These are phyloP conservation scores for Claviceps sorghi DNA, from an alignment of 2,329 filamentous ascomycete species.

Conservation along the genomic window DNA sequence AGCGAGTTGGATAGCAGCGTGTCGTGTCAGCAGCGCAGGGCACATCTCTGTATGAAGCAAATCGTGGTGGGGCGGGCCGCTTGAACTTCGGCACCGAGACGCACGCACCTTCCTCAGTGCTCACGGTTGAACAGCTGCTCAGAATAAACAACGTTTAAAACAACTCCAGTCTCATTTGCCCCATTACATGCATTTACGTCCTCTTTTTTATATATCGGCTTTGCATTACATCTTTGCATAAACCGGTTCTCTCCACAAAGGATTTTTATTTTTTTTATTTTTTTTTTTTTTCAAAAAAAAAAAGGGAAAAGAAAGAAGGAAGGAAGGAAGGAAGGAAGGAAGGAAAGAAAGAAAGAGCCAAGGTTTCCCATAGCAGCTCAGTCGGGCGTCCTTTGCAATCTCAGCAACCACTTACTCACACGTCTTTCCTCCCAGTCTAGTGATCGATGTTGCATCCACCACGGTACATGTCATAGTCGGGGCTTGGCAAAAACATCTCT, in stretches of 20 bases:
- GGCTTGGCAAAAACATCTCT: background rate
- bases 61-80: background rate
- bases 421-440: background rate
- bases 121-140: background rate
- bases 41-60: background rate
- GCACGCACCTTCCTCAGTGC: background rate
- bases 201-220: too few species aligned
- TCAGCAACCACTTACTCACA: background rate
- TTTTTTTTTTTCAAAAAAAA: too few species aligned
- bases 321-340: too few species aligned
- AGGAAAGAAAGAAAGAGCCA: background rate
- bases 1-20: background rate
- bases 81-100: conserved; percentile 3
- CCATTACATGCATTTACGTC: background rate
- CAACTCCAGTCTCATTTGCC: background rate
- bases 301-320: too few species aligned
- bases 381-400: background rate
- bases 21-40: background rate
- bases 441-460: background rate
- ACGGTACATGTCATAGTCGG: background rate
- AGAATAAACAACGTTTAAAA: too few species aligned
- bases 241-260: background rate
- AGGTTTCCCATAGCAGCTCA: background rate
- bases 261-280: background rate
- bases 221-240: background rate